Evolutionary conservation across 768 basidiomycete genomes (phyloP), one percentile per base, ranked within the genome.

Genomic region (Leccinum barrowsii): DNA sequence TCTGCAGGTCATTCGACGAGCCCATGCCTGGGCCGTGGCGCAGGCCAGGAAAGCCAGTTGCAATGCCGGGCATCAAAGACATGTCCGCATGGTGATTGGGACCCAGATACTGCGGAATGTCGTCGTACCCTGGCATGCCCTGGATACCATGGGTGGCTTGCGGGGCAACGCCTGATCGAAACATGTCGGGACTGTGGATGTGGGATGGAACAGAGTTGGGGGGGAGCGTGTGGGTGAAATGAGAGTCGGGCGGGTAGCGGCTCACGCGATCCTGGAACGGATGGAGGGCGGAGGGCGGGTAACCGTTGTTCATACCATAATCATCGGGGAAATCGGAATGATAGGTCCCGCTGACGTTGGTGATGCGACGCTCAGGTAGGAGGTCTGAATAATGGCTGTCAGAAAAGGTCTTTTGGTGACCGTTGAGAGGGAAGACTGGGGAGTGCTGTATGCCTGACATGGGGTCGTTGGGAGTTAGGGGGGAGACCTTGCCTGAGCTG

Each of bases 401-500:
- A 40, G 81, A 73, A 66, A 80, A 90, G 61, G 86, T 85, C 68
- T 90, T 88, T 59, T 69, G 71, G 59, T 70, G 70, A 12, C 67
- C 65, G 21, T 61, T 69, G 58, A 74, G 73, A 21, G 84, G 76
- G 66, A 85, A 87, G 7, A 71, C 77, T 15, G 81, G 75, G 5
- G 81, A 71, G 60, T 81, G 82, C 63, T 85, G 85, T 7, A 90
- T 76, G 51, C 77, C 77, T 57, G 76, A 74, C 59, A 84, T 81
- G 46, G 83, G 76, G 70, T 90, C 89, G 64, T 73, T 85, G 34
- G 88, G 87, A 12, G 87, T 87, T 47, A 89, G 77, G 0, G 90
- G 87, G 19, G 90, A 90, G 52, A 85, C 86, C 72, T 89, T 90
- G 61, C 87, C 88, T 58, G 83, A 85, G 75, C 78, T 80, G 48